Conservation (phyloP, 768 basidiomycete genomes). For the Gyrodon lividus region DNA sequence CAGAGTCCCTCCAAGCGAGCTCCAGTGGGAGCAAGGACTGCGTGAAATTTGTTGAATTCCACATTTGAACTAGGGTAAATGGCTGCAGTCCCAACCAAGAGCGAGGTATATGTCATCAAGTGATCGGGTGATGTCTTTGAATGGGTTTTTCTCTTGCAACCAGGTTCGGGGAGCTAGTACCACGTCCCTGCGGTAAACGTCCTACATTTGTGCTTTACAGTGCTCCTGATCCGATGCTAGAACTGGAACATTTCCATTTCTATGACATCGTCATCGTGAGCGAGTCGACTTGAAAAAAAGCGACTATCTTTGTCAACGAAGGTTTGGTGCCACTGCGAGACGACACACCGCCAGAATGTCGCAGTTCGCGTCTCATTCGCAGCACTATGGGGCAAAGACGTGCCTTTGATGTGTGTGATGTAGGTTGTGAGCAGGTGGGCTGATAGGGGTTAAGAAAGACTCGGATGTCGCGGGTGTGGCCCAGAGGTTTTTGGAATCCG, state of each 20-base stretch:
- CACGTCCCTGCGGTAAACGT: background rate
- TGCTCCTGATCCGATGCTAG: background rate
- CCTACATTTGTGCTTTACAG: background rate
- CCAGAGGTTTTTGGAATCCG: too few relatives aligned
- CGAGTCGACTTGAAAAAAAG: constrained; percentile 62
- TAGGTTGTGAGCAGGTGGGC: too few relatives aligned
- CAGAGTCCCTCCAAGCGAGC: constrained; percentile 53
- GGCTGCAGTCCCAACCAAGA: background rate
- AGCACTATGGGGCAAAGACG: too few relatives aligned
- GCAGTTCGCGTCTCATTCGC: too few relatives aligned
- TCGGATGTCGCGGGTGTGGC: too few relatives aligned
- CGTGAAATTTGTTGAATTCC: constrained; percentile 44
- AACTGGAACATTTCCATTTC: constrained; percentile 48
- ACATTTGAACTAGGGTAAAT: too few relatives aligned
- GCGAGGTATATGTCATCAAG: background rate
- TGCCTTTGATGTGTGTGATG: background rate
- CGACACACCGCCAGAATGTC: background rate
- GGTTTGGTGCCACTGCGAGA: background rate
- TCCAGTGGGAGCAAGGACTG: constrained; percentile 54
- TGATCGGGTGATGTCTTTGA: background rate
- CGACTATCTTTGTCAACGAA: constrained; percentile 32
- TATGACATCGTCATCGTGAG: constrained; percentile 40
- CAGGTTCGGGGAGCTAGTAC: background rate
- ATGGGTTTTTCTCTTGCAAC: background rate
- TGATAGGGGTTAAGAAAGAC: too few relatives aligned